Evolutionary conservation across 768 basidiomycete species (phyloP), one percentile per base, ranked within the genome.

Genomic region (Mycena belliarum): DNA sequence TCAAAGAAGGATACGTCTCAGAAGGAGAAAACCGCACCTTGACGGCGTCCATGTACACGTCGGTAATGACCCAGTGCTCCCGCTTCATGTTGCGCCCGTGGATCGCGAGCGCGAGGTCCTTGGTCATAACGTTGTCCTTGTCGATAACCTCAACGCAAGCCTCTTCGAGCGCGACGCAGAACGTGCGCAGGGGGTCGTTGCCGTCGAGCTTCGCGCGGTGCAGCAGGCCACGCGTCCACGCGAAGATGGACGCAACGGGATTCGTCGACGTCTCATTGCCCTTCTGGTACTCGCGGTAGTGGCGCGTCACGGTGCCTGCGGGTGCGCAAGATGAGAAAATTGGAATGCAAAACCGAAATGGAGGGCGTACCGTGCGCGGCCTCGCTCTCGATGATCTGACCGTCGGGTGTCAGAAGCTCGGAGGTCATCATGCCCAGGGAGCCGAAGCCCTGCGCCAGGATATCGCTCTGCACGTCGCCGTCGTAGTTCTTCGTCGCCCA

Each of bases 221-320:
- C 52, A 93, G 76, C 40, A 99, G 81, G 0, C 96, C 96, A 44
- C 97, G 87, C 16, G 96, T 98, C 96, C 96, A 99, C 9, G 96
- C 96, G 67, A 95, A 98, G 78, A 99, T 98, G 55, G 91, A 94
- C 43, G 96, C 96, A 65, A 98, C 95, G 38, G 96, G 95, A 83
- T 99, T 99, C 45, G 96, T 99, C 55, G 92, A 95, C 12, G 96
- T 98, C 79, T 98, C 97, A 57, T 89, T 87, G 49, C 96, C 96
- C 79, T 98, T 96, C 75, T 98, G 96, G 71, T 85, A 89, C 75
- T 98, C 96, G 55, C 96, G 89, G 75, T 95, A 99, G 77, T 98
- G 96, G 37, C 96, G 88, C 3, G 95, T 97, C 55, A 97, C 94
- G 18, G 93, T 95, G 24, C 88, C 38, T 40, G 38, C 20, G 16